Evolutionary conservation across 2,329 filamentous ascomycete genomes (phyloP), one percentile per base, ranked within the genome.

Genomic region (Chaetomiaceae sp.): DNA sequence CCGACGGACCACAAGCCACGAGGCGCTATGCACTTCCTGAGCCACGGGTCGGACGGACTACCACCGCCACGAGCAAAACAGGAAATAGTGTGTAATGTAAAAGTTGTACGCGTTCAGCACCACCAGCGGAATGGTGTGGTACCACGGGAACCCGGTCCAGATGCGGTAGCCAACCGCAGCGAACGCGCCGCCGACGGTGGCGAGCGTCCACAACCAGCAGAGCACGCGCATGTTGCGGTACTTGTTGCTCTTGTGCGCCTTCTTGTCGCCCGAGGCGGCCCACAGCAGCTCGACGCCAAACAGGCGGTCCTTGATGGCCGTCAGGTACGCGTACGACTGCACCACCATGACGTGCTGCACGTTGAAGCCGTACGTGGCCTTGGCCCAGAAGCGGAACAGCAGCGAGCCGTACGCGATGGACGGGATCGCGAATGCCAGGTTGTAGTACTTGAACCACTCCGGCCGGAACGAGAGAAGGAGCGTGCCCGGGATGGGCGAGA

Each of bases 161-260:
- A 68, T 33, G 18, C 65, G 54, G 47, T 65, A 69, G 0, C 58
- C 60, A 6, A 65, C 62, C 3, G 63, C 67, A 17, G 60, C 56
- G 34, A 65, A 52, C 50, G 68, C 60, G 12, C 60, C 60, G 2
- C 62, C 63, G 8, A 63, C 51, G n/a, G 61, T 58, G 6, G 55
- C 36, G 4, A 65, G 49, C 9, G 58, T 65, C 67, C 67, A 70
- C 22, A 61, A 35, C 56, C 63, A 65, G 45, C 63, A 65, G 5
- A 69, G 56, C 10, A 68, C 55, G 9, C 67, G 60, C 67, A 70
- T 69, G 50, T 69, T 68, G 47, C 65, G 60, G 51, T 68, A 69
- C 55, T 68, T 68, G 60, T 68, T 62, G 54, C 46, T 54, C 48
- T 58, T 68, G 54, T 68, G 66, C 2, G 64, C 64, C 49, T 68